A percentile compares a stretch with the other conserved stretches of the same genome.
Evolutionary conservation across 1,139 yeast genomes (phyloP).

Genomic region (Taphrina communis): DNA sequence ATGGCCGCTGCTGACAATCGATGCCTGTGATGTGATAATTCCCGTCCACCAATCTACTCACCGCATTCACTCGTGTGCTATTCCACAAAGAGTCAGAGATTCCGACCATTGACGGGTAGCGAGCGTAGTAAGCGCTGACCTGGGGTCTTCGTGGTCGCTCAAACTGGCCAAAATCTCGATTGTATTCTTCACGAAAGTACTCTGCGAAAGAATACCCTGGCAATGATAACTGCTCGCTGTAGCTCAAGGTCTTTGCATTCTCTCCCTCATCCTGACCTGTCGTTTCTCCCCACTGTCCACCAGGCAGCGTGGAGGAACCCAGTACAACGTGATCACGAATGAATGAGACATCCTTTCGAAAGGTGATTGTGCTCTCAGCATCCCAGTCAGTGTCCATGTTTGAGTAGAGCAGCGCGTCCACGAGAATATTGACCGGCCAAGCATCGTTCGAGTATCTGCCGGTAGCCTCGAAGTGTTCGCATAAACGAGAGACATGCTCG

Average conservation of each 20-base stretch:
- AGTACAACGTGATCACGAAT: conserved; percentile 48
- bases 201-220: conserved; percentile 51
- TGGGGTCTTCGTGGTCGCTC: conserved; percentile 50
- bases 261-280: conserved; percentile 37
- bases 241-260: conserved; percentile 48
- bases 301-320: conserved; percentile 49
- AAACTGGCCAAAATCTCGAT: conserved; percentile 46
- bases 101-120: conserved; percentile 48
- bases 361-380: conserved; percentile 46
- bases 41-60: conserved; percentile 12
- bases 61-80: conserved; percentile 41
- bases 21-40: conserved; percentile 9
- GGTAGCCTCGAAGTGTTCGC: conserved; percentile 33
- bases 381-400: conserved; percentile 48
- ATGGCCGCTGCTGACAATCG: not conserved
- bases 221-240: conserved; percentile 52
- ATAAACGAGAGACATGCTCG: conserved; percentile 39
- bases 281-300: conserved; percentile 52
- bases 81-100: conserved; percentile 44
- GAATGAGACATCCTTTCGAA: conserved; percentile 45
- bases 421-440: conserved; percentile 49
- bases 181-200: conserved; percentile 45
- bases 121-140: conserved; percentile 50
- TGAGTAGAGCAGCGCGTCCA: conserved; percentile 50
- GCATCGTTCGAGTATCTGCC: conserved; percentile 37